These are phyloP conservation scores for Penicillium desertorum DNA, from an alignment of 495 filamentous ascomycete species.

Conservation along the genomic window DNA sequence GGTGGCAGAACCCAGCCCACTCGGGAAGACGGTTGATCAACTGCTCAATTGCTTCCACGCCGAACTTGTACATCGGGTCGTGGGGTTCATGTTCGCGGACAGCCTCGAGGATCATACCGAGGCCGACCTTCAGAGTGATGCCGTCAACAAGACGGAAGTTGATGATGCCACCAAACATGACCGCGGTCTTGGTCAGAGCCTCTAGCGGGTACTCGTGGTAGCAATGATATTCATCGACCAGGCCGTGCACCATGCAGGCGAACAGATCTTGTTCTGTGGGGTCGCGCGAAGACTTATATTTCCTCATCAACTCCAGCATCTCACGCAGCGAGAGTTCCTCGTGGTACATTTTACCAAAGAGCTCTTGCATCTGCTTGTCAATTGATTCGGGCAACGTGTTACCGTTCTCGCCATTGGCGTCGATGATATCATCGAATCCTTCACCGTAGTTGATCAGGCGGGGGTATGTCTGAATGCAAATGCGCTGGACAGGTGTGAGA, in stretches of 20 bases:
- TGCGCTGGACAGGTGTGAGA: conserved; percentile 67
- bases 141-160: conserved; percentile 85
- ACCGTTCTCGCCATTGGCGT: conserved; percentile 73
- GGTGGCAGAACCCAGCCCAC: conserved; percentile 86
- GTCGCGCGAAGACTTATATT: conserved; percentile 81
- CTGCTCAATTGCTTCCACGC: conserved; percentile 92
- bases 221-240: conserved; percentile 96
- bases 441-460: conserved; percentile 94
- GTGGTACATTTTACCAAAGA: conserved; percentile 95
- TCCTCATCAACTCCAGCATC: conserved; percentile 75
- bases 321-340: conserved; percentile 77
- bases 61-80: conserved; percentile 95
- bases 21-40: conserved; percentile 78
- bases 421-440: conserved; percentile 84
- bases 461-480: conserved; percentile 91
- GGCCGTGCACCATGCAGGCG: conserved; percentile 95
- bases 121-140: conserved; percentile 83
- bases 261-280: conserved; percentile 88
- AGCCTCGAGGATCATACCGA: conserved; percentile 95
- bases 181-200: conserved; percentile 89
- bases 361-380: conserved; percentile 89
- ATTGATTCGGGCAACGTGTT: conserved; percentile 77
- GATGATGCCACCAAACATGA: conserved; percentile 96
- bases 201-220: conserved; percentile 92
- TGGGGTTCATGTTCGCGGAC: conserved; percentile 78